These are phyloP conservation scores for Hypomontagnella monticulosa DNA, from an alignment of 495 filamentous ascomycete genomes.

Conservation along the genomic window DNA sequence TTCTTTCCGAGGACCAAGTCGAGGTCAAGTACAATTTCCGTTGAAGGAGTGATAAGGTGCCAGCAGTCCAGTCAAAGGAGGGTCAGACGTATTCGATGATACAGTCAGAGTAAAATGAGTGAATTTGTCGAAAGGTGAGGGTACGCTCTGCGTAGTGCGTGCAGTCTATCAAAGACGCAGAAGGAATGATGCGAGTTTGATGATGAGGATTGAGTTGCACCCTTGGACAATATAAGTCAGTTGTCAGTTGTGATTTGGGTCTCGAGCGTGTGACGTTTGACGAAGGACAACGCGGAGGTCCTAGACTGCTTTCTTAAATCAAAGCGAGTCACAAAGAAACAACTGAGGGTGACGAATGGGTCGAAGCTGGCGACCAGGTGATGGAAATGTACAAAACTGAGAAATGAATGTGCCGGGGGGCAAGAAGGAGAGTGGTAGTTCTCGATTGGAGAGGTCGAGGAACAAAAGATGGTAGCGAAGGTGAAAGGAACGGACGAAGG, in stretches of 20 bases:
- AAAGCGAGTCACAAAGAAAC: constrained; percentile 32
- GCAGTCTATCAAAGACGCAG: constrained; percentile 47
- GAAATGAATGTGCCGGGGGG: constrained; percentile 40
- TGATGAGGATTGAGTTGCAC: constrained; percentile 37
- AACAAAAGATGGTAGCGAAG: constrained; percentile 13
- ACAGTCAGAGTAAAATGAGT: constrained; percentile 37
- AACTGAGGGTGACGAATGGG: constrained; percentile 28
- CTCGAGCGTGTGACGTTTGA: constrained; percentile 31
- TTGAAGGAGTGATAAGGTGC: constrained; percentile 43
- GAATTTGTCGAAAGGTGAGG: constrained; percentile 34
- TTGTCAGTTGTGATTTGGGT: constrained; percentile 15
- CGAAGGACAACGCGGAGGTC: constrained; percentile 12
- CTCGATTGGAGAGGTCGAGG: constrained; percentile 33
- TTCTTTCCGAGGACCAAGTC: constrained; percentile 10
- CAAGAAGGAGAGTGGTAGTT: constrained; percentile 44
- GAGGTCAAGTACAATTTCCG: constrained; percentile 17
- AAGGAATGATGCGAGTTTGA: constrained; percentile 44
- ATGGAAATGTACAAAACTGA: constrained; percentile 38
- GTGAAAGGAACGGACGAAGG: constrained; percentile 27
- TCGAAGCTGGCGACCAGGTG: constrained; percentile 54
- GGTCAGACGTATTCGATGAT: constrained; percentile 39
- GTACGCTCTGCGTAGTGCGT: constrained; percentile 43
- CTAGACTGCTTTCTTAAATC: constrained; percentile 16
- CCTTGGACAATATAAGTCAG: constrained; percentile 35
- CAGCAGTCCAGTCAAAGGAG: constrained; percentile 44